Conservation (phyloP, 1,139 yeast genomes). For the Eremothecium coryli region DNA sequence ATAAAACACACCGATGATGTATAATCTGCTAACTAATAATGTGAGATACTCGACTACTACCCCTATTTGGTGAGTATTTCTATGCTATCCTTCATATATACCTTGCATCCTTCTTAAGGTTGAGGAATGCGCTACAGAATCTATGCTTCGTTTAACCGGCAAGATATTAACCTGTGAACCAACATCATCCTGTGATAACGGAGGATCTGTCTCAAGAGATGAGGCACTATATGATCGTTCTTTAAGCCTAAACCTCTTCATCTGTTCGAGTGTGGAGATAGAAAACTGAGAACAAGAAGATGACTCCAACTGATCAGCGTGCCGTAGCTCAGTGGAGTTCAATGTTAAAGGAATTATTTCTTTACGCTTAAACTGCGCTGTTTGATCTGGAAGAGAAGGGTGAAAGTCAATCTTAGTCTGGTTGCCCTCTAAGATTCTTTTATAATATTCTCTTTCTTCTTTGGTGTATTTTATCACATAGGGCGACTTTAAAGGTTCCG, state of each 20-base stretch:
- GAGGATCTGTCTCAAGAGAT: neutral
- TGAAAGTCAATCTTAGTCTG: slow-evolving; percentile 13
- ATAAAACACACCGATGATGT: neutral
- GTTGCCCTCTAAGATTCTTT: slow-evolving; percentile 8
- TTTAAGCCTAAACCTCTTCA: slow-evolving; percentile 1
- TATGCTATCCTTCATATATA: neutral
- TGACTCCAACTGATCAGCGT: neutral
- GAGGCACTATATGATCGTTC: neutral
- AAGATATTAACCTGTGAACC: neutral
- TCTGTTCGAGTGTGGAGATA: slow-evolving; percentile 4
- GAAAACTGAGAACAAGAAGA: neutral
- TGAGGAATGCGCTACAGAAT: no score
- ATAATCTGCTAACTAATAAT: no score
- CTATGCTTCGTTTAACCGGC: neutral
- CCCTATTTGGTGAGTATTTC: neutral
- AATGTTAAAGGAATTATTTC: slow-evolving; percentile 14
- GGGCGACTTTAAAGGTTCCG: slow-evolving; percentile 26
- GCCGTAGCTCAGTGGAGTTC: slow-evolving; percentile 1
- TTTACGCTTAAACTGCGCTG: slow-evolving; percentile 12
- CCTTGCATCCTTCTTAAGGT: neutral
- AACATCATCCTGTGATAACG: no score
- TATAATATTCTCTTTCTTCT: slow-evolving; percentile 20
- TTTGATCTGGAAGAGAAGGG: slow-evolving; percentile 17
- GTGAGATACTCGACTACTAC: no score
- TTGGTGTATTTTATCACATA: slow-evolving; percentile 19